These are phyloP conservation scores for Eucalyptus decipiens DNA, from an alignment of 345 rosid genomes.

Conservation along the genomic window DNA sequence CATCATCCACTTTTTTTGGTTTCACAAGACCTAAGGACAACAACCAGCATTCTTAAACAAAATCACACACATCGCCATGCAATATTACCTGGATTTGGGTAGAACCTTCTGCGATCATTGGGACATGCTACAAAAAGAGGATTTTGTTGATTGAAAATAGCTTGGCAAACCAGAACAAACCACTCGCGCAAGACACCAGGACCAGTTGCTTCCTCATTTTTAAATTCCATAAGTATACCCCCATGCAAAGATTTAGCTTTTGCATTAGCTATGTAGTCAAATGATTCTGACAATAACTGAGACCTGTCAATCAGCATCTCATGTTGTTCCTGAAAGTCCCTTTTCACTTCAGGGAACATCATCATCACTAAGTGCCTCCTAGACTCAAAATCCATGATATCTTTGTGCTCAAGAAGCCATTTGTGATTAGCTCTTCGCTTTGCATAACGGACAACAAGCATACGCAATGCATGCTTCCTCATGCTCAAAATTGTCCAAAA, in stretches of 20 bases:
- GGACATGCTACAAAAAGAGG: constrained; percentile 75
- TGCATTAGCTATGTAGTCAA: constrained; percentile 59
- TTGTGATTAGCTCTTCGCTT: constrained; percentile 54
- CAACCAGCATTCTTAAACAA: neutral
- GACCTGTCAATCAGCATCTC: constrained; percentile 98
- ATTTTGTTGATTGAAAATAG: constrained; percentile 55
- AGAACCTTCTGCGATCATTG: constrained; percentile 81
- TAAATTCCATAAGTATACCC: constrained; percentile 89
- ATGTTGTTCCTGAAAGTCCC: constrained; percentile 65
- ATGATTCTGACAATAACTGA: constrained; percentile 78
- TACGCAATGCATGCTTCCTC: constrained; percentile 37
- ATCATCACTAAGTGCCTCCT: constrained; percentile 83
- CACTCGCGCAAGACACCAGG: constrained; percentile 96
- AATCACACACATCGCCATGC: neutral
- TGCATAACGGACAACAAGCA: constrained; percentile 44
- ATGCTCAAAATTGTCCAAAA: constrained; percentile 32
- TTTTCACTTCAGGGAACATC: constrained; percentile 81
- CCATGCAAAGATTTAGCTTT: constrained; percentile 54
- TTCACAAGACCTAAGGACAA: neutral
- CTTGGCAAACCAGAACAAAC: constrained; percentile 88
- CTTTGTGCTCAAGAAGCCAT: constrained; percentile 81
- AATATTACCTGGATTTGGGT: constrained; percentile 78
- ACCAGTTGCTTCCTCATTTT: constrained; percentile 98
- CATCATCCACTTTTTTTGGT: neutral
- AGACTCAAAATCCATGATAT: constrained; percentile 68